phyloP scores from a whole-genome alignment of 1,284 basidiomycete genomes.

The Psilocybe mexicana region DNA sequence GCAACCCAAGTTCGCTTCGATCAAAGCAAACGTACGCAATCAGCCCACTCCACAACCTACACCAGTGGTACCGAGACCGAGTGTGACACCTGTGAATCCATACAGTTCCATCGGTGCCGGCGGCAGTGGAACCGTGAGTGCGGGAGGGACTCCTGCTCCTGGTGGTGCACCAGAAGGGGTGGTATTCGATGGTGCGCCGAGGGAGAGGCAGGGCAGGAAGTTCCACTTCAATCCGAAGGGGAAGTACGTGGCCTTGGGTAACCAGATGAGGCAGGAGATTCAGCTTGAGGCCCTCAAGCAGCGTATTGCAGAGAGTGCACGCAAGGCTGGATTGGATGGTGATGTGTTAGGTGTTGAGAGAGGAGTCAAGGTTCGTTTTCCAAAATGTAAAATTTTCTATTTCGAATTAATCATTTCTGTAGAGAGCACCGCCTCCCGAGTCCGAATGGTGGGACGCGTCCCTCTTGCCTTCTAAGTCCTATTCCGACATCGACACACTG shows the following conservation, averaged over 20 bases:
- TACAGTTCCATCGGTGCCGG: slow-evolving; percentile 53
- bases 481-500: slow-evolving; percentile 65
- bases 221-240: slow-evolving; percentile 91
- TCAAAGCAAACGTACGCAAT: slow-evolving; percentile 82
- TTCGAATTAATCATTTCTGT: slow-evolving; percentile 5
- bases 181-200: slow-evolving; percentile 68
- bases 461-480: slow-evolving; percentile 78
- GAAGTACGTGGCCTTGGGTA: slow-evolving; percentile 84
- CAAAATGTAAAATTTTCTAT: background rate
- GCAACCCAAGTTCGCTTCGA: slow-evolving; percentile 95
- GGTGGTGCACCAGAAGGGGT: slow-evolving; percentile 41
- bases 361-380: slow-evolving; percentile 64
- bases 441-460: slow-evolving; percentile 98
- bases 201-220: slow-evolving; percentile 67
- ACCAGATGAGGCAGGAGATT: slow-evolving; percentile 81
- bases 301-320: slow-evolving; percentile 88
- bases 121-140: background rate
- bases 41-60: slow-evolving; percentile 65
- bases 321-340: slow-evolving; percentile 90
- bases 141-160: background rate
- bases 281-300: slow-evolving; percentile 92
- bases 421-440: slow-evolving; percentile 85
- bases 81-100: slow-evolving; percentile 50
- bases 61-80: slow-evolving; percentile 52
- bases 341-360: slow-evolving; percentile 90